Percentiles rank a stretch among this genome's conserved stretches.
These are phyloP conservation scores for Chlamydomonas incerta DNA, from an alignment of 139 green algal genomes.

Conservation along the genomic window DNA sequence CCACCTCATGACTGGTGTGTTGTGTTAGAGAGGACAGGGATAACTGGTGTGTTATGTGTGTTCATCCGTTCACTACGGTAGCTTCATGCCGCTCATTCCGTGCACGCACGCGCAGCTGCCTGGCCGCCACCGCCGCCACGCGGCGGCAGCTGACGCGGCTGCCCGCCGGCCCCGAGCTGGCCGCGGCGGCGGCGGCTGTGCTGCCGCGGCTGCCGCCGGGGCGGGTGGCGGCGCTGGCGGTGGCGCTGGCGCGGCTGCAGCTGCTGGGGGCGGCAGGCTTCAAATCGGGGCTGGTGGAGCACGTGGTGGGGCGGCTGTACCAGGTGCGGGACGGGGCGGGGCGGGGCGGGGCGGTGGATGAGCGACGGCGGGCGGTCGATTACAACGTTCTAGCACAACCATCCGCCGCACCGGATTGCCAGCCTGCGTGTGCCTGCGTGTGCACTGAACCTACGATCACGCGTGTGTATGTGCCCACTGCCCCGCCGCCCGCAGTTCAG, in stretches of 20 bases:
- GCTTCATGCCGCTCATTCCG: no score
- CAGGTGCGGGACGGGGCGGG: not conserved
- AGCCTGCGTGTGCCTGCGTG: no score
- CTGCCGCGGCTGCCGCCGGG: slow-evolving; percentile 22
- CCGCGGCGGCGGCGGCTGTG: not conserved
- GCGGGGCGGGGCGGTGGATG: not conserved
- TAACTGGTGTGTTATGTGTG: no score
- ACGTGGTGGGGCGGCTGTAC: slow-evolving; percentile 26
- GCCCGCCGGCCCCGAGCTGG: slow-evolving; percentile 9
- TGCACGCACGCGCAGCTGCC: no score
- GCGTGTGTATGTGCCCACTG: no score
- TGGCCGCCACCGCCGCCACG: no score
- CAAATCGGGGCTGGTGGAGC: slow-evolving; percentile 29
- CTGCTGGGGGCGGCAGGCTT: not conserved
- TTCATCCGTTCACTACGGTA: no score
- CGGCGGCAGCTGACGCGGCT: not conserved
- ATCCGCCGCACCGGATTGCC: no score
- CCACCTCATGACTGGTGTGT: no score
- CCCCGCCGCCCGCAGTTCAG: slow-evolving; percentile 1
- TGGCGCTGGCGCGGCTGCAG: slow-evolving; percentile 1
- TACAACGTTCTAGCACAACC: no score
- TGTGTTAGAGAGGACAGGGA: no score
- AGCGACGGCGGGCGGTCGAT: not conserved
- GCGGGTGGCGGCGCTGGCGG: slow-evolving; percentile 25
- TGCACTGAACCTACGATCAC: no score